Conservation (phyloP, 495 filamentous ascomycete genomes). For the Cudoniella acicularis region DNA sequence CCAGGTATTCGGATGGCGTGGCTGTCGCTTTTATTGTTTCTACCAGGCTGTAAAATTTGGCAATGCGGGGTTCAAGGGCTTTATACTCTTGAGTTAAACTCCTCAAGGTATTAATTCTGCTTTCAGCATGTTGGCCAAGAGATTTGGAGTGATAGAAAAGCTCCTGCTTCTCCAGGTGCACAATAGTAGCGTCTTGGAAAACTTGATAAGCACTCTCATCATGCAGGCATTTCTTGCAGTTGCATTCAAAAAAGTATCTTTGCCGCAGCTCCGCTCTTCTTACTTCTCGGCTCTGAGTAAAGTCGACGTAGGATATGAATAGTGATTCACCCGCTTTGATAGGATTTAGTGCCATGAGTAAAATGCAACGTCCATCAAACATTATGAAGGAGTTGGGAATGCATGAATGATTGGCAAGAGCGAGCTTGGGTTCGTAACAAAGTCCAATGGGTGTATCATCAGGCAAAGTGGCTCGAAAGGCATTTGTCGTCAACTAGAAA, state of each 20-base stretch:
- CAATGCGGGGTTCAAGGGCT: not conserved
- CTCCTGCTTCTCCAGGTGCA: not conserved
- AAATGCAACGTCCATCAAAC: constrained; percentile 39
- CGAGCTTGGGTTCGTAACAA: constrained; percentile 38
- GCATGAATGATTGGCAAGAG: constrained; percentile 53
- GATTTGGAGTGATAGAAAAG: not conserved
- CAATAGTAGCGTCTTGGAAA: not conserved
- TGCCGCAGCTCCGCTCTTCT: constrained; percentile 13
- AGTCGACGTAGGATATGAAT: constrained; percentile 45
- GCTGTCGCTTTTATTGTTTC: not conserved
- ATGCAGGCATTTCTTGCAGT: constrained; percentile 16
- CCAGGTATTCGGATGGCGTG: not conserved
- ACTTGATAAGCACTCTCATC: constrained; percentile 12
- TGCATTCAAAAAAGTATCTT: constrained; percentile 23
- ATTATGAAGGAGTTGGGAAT: constrained; percentile 45
- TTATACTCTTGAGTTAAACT: not conserved
- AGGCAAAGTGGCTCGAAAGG: constrained; percentile 19
- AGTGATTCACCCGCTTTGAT: constrained; percentile 46
- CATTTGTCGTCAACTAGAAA: constrained; percentile 22
- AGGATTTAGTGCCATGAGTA: constrained; percentile 34
- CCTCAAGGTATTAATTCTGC: not conserved
- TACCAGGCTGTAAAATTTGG: not conserved
- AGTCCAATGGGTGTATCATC: constrained; percentile 19
- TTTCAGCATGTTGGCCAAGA: not conserved
- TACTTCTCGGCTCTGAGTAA: not conserved